Conservation (phyloP, 176 grass and related monocot species). For the Echinochloa phyllopogon region DNA sequence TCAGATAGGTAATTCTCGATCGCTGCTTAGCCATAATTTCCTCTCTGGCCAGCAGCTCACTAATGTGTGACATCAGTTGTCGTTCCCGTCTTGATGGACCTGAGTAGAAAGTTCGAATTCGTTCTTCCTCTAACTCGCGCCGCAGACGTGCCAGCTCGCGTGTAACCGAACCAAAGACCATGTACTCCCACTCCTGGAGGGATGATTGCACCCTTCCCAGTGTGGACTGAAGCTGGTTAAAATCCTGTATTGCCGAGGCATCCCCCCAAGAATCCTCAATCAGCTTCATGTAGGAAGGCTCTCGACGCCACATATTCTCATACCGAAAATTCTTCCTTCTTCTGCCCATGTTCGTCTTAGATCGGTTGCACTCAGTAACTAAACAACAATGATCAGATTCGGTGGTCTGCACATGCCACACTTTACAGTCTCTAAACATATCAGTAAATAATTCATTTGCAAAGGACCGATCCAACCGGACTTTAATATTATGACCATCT, state of each 20-base stretch:
- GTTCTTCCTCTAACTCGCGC: accelerated
- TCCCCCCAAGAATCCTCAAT: background rate
- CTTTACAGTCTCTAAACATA: no score
- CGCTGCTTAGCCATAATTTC: background rate
- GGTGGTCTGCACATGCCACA: no score
- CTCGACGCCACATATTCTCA: background rate
- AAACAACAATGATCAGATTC: background rate
- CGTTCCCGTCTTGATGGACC: accelerated
- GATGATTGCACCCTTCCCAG: accelerated
- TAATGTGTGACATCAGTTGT: background rate
- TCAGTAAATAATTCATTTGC: no score
- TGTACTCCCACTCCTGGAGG: background rate
- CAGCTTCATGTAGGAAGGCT: background rate
- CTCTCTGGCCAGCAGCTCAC: background rate
- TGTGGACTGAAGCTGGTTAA: accelerated
- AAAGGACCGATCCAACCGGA: no score
- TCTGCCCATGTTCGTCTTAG: background rate
- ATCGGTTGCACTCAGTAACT: accelerated
- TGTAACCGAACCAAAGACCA: background rate
- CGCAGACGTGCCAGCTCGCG: accelerated
- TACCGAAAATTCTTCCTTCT: background rate
- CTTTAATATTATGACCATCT: no score
- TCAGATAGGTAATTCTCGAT: background rate
- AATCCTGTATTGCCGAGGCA: background rate
- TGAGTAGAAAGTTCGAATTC: accelerated